A percentile compares a stretch with the other conserved stretches of the same genome.
Conservation (phyloP, 257 asterid genomes). For the Solanum pinnatisectum region DNA sequence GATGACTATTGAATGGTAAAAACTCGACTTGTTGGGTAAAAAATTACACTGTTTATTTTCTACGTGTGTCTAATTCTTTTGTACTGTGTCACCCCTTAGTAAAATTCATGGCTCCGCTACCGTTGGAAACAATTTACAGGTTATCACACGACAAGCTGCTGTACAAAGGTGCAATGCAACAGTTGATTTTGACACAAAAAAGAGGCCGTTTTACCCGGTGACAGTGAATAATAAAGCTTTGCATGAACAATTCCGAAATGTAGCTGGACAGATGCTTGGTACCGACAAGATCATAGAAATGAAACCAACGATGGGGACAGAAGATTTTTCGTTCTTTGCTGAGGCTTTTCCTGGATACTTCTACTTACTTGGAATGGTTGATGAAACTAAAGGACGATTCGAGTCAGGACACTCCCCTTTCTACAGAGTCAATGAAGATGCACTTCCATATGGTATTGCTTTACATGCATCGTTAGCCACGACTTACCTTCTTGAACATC, state of each 20-base stretch:
- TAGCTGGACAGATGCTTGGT: conserved; percentile 38
- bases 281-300: conserved; percentile 16
- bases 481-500: conserved; percentile 28
- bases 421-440: conserved; percentile 46
- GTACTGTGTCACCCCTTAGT: background rate
- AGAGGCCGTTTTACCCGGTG: conserved; percentile 45
- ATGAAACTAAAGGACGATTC: conserved; percentile 30
- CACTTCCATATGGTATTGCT: conserved; percentile 59
- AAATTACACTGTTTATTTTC: background rate
- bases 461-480: conserved; percentile 52
- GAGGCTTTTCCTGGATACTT: conserved; percentile 57
- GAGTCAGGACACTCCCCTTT: conserved; percentile 36
- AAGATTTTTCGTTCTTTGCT: conserved; percentile 54
- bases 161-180: conserved; percentile 56
- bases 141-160: conserved; percentile 42
- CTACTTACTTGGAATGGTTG: conserved; percentile 41
- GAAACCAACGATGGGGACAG: conserved; percentile 41
- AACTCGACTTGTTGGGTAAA: background rate
- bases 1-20: background rate
- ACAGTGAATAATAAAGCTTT: conserved; percentile 32
- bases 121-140: conserved; percentile 17
- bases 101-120: background rate
- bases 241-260: conserved; percentile 32
- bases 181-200: conserved; percentile 14
- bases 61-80: background rate